phyloP scores from a whole-genome alignment of 169 alveolate species.

The Eimeria acervulina region DNA sequence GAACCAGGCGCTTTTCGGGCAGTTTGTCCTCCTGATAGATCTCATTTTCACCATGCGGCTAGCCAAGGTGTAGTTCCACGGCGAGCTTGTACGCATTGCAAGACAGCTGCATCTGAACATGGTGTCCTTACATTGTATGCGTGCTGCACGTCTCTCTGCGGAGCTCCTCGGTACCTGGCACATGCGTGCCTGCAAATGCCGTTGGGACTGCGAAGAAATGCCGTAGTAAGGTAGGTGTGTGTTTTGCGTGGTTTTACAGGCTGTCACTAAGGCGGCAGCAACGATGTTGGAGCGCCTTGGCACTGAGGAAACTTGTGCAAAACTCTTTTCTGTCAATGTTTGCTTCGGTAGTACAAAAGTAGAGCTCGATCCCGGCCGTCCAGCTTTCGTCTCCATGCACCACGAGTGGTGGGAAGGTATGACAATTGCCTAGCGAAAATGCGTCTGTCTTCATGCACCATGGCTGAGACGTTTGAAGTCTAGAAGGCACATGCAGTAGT shows the following conservation, averaged over 20 bases:
- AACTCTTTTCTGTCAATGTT: conserved; percentile 75
- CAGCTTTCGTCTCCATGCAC: conserved; percentile 63
- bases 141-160: neutral
- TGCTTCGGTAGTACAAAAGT: conserved; percentile 69
- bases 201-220: neutral
- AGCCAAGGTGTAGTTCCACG: conserved; percentile 60
- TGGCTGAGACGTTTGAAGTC: neutral
- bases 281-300: conserved; percentile 73
- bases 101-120: neutral
- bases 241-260: conserved; percentile 38
- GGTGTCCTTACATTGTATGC: neutral
- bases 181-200: neutral
- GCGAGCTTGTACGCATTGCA: neutral
- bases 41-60: conserved; percentile 71
- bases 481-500: neutral
- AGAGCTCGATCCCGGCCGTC: conserved; percentile 76
- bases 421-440: neutral
- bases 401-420: conserved; percentile 82
- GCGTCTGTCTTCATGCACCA: neutral
- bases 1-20: conserved; percentile 82
- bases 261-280: conserved; percentile 68
- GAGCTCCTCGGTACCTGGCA: neutral
- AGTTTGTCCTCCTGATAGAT: conserved; percentile 76
- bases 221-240: neutral
- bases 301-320: conserved; percentile 68